Evolutionary conservation across 495 filamentous ascomycete species (phyloP).

Genomic region (Neurospora terricola): DNA sequence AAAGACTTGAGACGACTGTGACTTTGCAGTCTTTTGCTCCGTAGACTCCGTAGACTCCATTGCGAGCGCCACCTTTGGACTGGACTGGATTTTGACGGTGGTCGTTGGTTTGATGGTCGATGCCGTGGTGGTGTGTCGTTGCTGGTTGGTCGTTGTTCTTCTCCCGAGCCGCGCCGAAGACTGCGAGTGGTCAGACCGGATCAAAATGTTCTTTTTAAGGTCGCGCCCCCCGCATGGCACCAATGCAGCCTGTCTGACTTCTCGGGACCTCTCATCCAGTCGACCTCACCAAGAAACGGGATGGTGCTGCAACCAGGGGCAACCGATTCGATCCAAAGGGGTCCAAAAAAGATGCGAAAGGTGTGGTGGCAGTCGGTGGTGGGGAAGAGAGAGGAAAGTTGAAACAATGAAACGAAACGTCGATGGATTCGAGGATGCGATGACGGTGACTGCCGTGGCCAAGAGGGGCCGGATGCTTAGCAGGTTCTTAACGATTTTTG

Average conservation of each 20-base stretch:
- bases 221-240: background rate
- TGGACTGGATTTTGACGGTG: background rate
- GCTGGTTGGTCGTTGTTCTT: background rate
- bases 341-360: background rate
- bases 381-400: background rate
- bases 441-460: background rate
- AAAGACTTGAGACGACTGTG: background rate
- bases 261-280: background rate
- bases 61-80: background rate
- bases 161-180: background rate
- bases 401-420: background rate
- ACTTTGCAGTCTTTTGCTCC: background rate
- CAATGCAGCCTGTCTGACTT: background rate
- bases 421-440: background rate
- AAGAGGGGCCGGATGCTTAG: background rate
- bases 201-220: background rate
- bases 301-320: background rate
- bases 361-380: background rate
- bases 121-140: background rate
- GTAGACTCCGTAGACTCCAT: background rate
- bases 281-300: background rate
- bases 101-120: background rate
- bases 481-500: background rate
- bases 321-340: background rate
- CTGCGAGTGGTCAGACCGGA: background rate